Conservation (phyloP, 768 basidiomycete species). For the Kwoniella europaea region DNA sequence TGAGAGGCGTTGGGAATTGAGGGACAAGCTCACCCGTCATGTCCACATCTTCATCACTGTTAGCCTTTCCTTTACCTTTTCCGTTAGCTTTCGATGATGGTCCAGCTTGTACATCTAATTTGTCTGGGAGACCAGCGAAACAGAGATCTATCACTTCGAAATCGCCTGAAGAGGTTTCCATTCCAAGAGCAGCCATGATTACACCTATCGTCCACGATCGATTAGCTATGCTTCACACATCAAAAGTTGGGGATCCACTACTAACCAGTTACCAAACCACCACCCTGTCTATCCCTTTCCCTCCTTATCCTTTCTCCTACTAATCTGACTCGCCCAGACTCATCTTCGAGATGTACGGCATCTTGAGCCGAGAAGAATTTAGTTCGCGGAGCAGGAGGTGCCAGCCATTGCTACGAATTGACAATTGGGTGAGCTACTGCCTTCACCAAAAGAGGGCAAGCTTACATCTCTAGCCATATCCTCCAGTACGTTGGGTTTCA, state of each 20-base stretch:
- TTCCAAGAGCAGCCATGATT: conserved; percentile 84
- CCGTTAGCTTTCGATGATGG: conserved; percentile 25
- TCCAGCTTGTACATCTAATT: conserved; percentile 55
- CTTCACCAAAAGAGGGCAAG: conserved; percentile 22
- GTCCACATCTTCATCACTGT: conserved; percentile 64
- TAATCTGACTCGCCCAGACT: conserved; percentile 86
- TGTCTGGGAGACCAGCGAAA: conserved; percentile 79
- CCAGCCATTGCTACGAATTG: conserved; percentile 75
- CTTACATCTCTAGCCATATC: conserved; percentile 91
- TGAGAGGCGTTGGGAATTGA: not conserved
- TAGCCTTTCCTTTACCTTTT: conserved; percentile 45
- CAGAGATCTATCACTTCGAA: conserved; percentile 93
- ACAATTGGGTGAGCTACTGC: conserved; percentile 6
- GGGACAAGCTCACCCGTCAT: conserved; percentile 66
- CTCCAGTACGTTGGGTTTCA: conserved; percentile 97
- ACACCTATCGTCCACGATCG: conserved; percentile 63
- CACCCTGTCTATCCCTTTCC: conserved; percentile 60
- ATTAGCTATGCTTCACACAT: conserved; percentile 6
- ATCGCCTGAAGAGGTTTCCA: conserved; percentile 85
- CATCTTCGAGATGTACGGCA: conserved; percentile 88
- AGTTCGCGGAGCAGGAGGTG: conserved; percentile 73
- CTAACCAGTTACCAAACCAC: conserved; percentile 72
- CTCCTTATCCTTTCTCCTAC: conserved; percentile 72
- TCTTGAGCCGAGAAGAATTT: conserved; percentile 82
- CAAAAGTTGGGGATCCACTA: too few species aligned